Conservation (phyloP, 495 filamentous ascomycete species). For the Aspergillus asperescens region DNA sequence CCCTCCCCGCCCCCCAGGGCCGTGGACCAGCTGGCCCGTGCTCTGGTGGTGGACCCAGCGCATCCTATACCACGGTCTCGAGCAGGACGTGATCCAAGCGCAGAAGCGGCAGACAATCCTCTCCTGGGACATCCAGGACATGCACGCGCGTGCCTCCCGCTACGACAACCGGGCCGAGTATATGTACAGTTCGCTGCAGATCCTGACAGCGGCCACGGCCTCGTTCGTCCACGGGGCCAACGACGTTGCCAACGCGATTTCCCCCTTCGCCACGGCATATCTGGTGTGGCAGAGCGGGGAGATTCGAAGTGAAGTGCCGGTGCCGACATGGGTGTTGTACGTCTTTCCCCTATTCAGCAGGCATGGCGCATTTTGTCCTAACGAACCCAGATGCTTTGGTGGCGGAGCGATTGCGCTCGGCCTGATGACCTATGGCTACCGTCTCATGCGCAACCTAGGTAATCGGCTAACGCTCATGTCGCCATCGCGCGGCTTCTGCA, state of each 20-base stretch:
- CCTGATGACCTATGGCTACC: constrained; percentile 6
- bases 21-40: background rate
- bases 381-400: background rate
- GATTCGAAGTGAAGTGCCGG: background rate
- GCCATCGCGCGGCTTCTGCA: constrained; percentile 9
- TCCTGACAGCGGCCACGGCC: constrained; percentile 7
- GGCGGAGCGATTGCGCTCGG: constrained; percentile 8
- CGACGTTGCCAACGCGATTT: constrained; percentile 6
- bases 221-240: constrained; percentile 10
- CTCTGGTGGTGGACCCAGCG: background rate
- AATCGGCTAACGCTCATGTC: constrained; percentile 10
- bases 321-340: constrained; percentile 9
- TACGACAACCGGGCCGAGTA: constrained; percentile 10
- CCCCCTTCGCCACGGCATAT: constrained; percentile 6
- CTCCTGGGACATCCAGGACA: constrained; percentile 9
- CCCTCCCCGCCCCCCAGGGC: background rate
- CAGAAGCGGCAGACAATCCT: constrained; percentile 6
- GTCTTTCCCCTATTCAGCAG: background rate
- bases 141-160: constrained; percentile 5
- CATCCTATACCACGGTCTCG: constrained; percentile 4
- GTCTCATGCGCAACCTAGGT: constrained; percentile 9
- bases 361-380: background rate
- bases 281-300: constrained; percentile 4
- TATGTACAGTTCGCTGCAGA: constrained; percentile 11
- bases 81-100: constrained; percentile 7